Conservation (phyloP, 2,329 filamentous ascomycete genomes). For the Trematosphaeria pertusa region DNA sequence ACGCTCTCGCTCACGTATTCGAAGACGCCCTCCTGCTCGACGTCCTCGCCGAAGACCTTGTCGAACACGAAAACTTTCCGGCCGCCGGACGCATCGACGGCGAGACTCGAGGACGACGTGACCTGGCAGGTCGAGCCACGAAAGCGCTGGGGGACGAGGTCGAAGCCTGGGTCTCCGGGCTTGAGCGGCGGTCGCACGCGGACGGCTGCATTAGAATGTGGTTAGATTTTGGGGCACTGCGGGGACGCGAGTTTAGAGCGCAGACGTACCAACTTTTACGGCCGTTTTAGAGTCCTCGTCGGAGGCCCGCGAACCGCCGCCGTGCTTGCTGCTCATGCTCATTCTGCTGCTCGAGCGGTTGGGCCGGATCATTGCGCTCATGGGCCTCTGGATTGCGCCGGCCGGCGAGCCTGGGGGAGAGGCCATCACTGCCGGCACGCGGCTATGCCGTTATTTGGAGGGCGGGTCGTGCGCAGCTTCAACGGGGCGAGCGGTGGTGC, state of each 20-base stretch:
- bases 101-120: conserved; percentile 80
- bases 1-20: conserved; percentile 93
- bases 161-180: conserved; percentile 85
- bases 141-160: conserved; percentile 94
- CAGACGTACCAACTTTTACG: conserved; percentile 89
- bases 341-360: conserved; percentile 82
- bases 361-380: conserved; percentile 81
- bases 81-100: conserved; percentile 90
- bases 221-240: conserved; percentile 28
- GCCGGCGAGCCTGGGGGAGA: conserved; percentile 49
- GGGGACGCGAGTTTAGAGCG: conserved; percentile 13
- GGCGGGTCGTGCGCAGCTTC: conserved; percentile 19
- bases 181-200: conserved; percentile 88
- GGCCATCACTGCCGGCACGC: conserved; percentile 41
- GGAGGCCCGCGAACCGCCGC: conserved; percentile 79
- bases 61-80: conserved; percentile 97
- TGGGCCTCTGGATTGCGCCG: conserved; percentile 65
- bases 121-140: conserved; percentile 92
- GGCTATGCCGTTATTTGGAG: conserved; percentile 21
- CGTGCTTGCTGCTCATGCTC: conserved; percentile 80
- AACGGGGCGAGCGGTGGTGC: conserved; percentile 17
- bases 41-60: conserved; percentile 84
- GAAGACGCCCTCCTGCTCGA: conserved; percentile 89
- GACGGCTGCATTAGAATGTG: conserved; percentile 68
- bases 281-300: conserved; percentile 91